Evolutionary conservation across 192 early-diverging fungal species (phyloP), one percentile per base, ranked within the genome.

Genomic region (Linnemannia exigua): DNA sequence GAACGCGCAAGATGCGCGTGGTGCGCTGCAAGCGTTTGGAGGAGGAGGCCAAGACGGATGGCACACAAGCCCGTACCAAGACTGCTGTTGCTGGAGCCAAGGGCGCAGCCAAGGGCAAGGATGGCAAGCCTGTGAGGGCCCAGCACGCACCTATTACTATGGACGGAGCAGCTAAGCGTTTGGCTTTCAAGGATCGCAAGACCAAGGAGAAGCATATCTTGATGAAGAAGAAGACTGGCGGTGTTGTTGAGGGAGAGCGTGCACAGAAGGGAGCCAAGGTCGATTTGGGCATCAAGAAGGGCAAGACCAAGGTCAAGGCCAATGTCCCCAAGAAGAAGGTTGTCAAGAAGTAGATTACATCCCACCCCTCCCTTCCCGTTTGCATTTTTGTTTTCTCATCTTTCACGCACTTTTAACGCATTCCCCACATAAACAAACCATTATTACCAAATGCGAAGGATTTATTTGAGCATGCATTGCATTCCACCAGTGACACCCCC

Each of bases 1-100:
- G 86, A 36, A 90, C 90, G 9, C 89, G 94, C 46, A 92, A 91
- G 73, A 69, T 97, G n/a, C 90, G 96, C 79, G 89, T 94, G 19
- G 83, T 88, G 5, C 90, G 92, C 58, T 92, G 89, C 69, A 86
- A 86, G 63, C 84, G 84, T 73, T 70, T 86, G 22, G 84, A 86
- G 75, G 78, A 86, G 36, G 82, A 85, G 47, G 78, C 58, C 35
- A 79, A 77, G 52, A 85, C 82, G 14, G 79, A 85, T 31, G 82
- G 82, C 25, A 79, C 71, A 46, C 78, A 79, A n/a, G 74, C 78
- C 16, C 75, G 75, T 33, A 70, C 79, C 1, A 77, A 33, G 2
- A 71, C 78, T 37, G 84, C 70, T 38, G 74, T 79, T 14, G 67
- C 76, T 6, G 48, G 67, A 1, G 70, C 58, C 37, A 80, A 74